phyloP scores from a whole-genome alignment of 2,329 filamentous ascomycete species.

The Fusarium mangiferae region DNA sequence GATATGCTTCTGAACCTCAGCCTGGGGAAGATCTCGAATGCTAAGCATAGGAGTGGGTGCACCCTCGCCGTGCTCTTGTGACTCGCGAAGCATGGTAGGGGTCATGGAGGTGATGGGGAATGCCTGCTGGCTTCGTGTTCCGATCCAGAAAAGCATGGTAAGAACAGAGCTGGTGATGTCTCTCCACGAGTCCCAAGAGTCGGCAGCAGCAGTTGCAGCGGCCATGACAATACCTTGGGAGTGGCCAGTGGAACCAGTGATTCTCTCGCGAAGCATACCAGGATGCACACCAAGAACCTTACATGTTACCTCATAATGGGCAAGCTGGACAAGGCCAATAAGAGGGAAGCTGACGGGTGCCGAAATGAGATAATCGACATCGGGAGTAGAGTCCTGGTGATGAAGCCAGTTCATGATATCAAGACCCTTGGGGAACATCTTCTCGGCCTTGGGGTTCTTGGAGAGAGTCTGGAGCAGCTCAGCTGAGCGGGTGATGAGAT shows the following conservation, averaged over 20 bases:
- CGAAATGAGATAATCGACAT: conserved; percentile 93
- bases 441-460: conserved; percentile 85
- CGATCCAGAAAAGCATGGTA: conserved; percentile 98
- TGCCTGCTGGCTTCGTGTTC: conserved; percentile 94
- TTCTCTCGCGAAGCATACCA: conserved; percentile 83
- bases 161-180: conserved; percentile 82
- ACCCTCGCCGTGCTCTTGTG: conserved; percentile 94
- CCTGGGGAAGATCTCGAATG: conserved; percentile 88
- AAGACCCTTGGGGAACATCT: conserved; percentile 96
- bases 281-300: conserved; percentile 90
- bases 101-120: conserved; percentile 95
- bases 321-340: conserved; percentile 95
- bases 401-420: conserved; percentile 95
- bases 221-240: conserved; percentile 97
- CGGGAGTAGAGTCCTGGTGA: conserved; percentile 87
- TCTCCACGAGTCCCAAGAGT: conserved; percentile 92
- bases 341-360: conserved; percentile 95
- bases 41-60: conserved; percentile 96
- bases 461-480: conserved; percentile 88
- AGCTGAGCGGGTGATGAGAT: conserved; percentile 82
- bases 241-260: conserved; percentile 92
- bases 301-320: conserved; percentile 95
- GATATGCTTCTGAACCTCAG: conserved; percentile 94
- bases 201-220: conserved; percentile 87
- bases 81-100: conserved; percentile 90